phyloP scores from a whole-genome alignment of 352 stramenopile genomes.

The Phytophthora tentaculata region DNA sequence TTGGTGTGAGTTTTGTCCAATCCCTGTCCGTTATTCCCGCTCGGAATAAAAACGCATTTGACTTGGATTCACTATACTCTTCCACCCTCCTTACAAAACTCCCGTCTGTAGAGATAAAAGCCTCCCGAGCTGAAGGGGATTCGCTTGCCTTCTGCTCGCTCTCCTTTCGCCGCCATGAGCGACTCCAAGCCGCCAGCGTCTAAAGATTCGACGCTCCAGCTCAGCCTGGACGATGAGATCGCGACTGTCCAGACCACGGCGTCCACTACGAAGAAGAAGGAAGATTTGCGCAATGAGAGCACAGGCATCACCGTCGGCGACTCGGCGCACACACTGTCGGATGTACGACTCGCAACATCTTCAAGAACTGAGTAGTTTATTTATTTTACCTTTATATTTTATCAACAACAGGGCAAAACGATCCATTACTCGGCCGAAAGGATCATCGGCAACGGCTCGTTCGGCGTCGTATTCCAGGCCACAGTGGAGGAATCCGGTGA shows the following conservation, averaged over 20 bases:
- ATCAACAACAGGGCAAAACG: slow-evolving; percentile 72
- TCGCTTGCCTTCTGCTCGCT: not conserved
- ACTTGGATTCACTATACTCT: slow-evolving; percentile 24
- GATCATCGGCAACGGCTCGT: slow-evolving; percentile 99
- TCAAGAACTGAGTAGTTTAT: slow-evolving; percentile 7
- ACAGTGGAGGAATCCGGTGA: slow-evolving; percentile 97
- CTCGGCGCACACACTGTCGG: slow-evolving; percentile 80
- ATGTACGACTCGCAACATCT: slow-evolving; percentile 49
- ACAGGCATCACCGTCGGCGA: slow-evolving; percentile 85
- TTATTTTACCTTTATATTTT: slow-evolving; percentile 9
- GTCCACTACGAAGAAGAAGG: slow-evolving; percentile 66
- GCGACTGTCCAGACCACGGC: slow-evolving; percentile 48
- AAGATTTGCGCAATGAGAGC: slow-evolving; percentile 86
- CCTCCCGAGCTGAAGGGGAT: slow-evolving; percentile 2
- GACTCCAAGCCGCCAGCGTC: slow-evolving; percentile 27
- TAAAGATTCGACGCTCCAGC: slow-evolving; percentile 25
- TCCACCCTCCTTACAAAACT: slow-evolving; percentile 3
- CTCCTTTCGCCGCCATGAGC: slow-evolving; percentile 29
- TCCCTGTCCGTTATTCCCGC: not conserved
- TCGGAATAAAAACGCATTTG: slow-evolving; percentile 35
- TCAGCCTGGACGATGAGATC: slow-evolving; percentile 43
- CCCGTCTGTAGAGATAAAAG: slow-evolving; percentile 6
- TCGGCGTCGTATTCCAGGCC: slow-evolving; percentile 99
- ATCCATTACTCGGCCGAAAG: slow-evolving; percentile 97
- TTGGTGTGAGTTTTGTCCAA: slow-evolving; percentile 32